Evolutionary conservation across 1,139 yeast species (phyloP), one percentile per base, ranked within the genome.

Genomic region (Geotrichum australiense): DNA sequence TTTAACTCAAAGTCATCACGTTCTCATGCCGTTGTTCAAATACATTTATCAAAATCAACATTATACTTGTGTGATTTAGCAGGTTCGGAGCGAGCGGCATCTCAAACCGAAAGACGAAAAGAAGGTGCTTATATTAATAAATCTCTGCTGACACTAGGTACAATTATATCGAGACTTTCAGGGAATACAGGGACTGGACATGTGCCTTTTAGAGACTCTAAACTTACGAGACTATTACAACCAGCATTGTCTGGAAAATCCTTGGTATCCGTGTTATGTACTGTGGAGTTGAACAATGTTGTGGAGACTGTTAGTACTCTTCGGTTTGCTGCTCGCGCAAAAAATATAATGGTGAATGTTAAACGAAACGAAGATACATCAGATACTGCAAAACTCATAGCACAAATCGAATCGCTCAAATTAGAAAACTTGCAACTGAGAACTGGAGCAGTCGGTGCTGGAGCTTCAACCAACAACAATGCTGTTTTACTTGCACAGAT

Each of bases 121-220:
- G 97, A 91, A 64, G 97, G 97, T 16, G 76, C 96, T 0, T 89
- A 73, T 57, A 91, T 91, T 57, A 91, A 91, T 65, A 85, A 86
- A 58, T 87, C 96, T 0, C 70, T 89, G 35, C 67, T 91, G 46
- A 94, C 97, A 0, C 70, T 89, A 42, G 87, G 96, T 7, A 85
- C 94, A 0, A 96, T 89, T 14, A 86, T 89, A 43, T 78, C 93
- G 25, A 79, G 85, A 52, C 68, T 89, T 30, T 56, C 65, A 3
- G 45, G 64, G 6, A 39, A 30, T 28, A 14, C 39, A 54, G 14
- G 74, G 67, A 31, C 37, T 12, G 59, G 58, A 16, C 96, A 89
- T 58, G 76, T 91, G 24, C 96, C 96, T 1, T 89, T 86, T 62
- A 69, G 97, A 58, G 97, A 89, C 58, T 86, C 96, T 2, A 89